Evolutionary conservation across 2,329 filamentous ascomycete species (phyloP).

Genomic region (Apiospora malaysiana): DNA sequence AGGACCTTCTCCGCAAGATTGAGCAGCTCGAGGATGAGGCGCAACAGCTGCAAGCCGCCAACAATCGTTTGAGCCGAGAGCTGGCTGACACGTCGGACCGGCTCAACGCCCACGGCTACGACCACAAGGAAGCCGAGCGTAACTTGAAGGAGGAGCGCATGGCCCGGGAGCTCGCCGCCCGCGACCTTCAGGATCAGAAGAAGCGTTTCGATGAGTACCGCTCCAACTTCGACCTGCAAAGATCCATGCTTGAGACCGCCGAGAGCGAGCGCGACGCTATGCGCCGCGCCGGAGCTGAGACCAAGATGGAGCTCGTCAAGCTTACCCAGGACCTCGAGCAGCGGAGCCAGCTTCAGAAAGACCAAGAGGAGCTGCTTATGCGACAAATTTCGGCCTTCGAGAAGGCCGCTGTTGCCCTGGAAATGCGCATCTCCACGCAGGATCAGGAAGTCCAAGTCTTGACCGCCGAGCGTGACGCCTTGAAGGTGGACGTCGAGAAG

Average conservation of each 20-base stretch:
- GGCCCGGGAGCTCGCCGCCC: slow-evolving; percentile 40
- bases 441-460: slow-evolving; percentile 37
- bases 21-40: slow-evolving; percentile 44
- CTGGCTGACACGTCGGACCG: slow-evolving; percentile 39
- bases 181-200: slow-evolving; percentile 43
- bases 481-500: slow-evolving; percentile 28
- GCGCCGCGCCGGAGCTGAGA: slow-evolving; percentile 34
- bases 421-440: slow-evolving; percentile 34
- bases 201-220: slow-evolving; percentile 43
- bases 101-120: slow-evolving; percentile 34
- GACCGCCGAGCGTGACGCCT: slow-evolving; percentile 32
- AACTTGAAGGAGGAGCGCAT: slow-evolving; percentile 38
- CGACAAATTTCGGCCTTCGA: slow-evolving; percentile 35
- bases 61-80: slow-evolving; percentile 38
- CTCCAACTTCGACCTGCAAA: slow-evolving; percentile 42
- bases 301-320: slow-evolving; percentile 33
- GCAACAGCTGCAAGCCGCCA: slow-evolving; percentile 35
- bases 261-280: slow-evolving; percentile 44
- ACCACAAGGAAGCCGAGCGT: slow-evolving; percentile 40
- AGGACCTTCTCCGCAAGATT: slow-evolving; percentile 41
- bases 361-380: slow-evolving; percentile 34
- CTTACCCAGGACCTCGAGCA: slow-evolving; percentile 34
- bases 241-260: slow-evolving; percentile 35
- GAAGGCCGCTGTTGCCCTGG: slow-evolving; percentile 31
- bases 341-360: slow-evolving; percentile 32